These are phyloP conservation scores for Erythrophleum fordii DNA, from an alignment of 306 rosid species.

Conservation along the genomic window DNA sequence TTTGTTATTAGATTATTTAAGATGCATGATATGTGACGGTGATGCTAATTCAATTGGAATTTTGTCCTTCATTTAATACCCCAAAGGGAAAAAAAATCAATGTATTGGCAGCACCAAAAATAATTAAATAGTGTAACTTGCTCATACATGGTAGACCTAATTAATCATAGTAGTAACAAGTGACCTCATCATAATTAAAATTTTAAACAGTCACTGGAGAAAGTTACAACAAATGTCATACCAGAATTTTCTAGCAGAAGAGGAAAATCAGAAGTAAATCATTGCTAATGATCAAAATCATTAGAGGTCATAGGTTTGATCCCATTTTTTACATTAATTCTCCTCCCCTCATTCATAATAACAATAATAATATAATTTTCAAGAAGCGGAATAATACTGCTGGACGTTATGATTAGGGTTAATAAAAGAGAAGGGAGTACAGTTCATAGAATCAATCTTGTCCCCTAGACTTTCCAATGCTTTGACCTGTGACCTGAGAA, in stretches of 20 bases:
- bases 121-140: background rate
- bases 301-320: conserved; percentile 26
- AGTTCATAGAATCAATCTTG: background rate
- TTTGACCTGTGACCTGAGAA: conserved; percentile 80
- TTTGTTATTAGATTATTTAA: background rate
- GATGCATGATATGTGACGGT: background rate
- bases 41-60: background rate
- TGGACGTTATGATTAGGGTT: conserved; percentile 43
- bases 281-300: conserved; percentile 46
- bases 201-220: conserved; percentile 38
- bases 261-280: conserved; percentile 48
- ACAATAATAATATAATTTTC: conserved; percentile 2
- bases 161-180: conserved; percentile 35
- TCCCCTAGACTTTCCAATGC: conserved; percentile 78
- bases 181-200: conserved; percentile 26
- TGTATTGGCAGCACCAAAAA: conserved; percentile 25
- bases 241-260: background rate
- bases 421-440: background rate
- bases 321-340: background rate
- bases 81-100: background rate
- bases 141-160: conserved; percentile 43
- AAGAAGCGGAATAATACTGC: conserved; percentile 38
- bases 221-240: conserved; percentile 37
- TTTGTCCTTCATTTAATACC: background rate
- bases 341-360: conserved; percentile 8